phyloP scores from a whole-genome alignment of 1,284 basidiomycete genomes.

The Peniophora sp. region DNA sequence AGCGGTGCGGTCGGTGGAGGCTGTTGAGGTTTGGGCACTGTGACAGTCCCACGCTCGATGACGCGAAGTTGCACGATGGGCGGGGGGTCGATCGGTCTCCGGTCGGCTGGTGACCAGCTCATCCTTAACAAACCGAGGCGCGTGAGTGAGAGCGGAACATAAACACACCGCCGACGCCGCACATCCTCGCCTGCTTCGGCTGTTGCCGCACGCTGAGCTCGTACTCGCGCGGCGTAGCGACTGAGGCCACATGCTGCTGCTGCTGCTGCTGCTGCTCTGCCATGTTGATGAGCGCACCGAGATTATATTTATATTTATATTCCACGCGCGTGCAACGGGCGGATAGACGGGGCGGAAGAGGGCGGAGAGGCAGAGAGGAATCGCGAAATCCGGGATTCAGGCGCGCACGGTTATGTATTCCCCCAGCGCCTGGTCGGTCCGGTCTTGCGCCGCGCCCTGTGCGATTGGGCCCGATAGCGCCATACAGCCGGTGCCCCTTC shows the following conservation, averaged over 20 bases:
- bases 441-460: too few relatives aligned
- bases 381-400: too few relatives aligned
- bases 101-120: slow-evolving; percentile 54
- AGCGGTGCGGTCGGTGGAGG: neutral
- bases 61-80: slow-evolving; percentile 94
- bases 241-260: neutral
- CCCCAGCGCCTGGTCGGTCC: too few relatives aligned
- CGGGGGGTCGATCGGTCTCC: slow-evolving; percentile 91
- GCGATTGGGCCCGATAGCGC: too few relatives aligned
- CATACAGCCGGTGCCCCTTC: neutral
- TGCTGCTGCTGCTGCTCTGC: too few relatives aligned
- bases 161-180: slow-evolving; percentile 76
- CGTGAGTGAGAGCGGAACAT: slow-evolving; percentile 4
- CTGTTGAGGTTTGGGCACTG: slow-evolving; percentile 9
- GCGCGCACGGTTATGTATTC: too few relatives aligned
- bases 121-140: too few relatives aligned
- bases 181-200: slow-evolving; percentile 89
- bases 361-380: too few relatives aligned
- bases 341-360: too few relatives aligned
- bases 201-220: slow-evolving; percentile 81
- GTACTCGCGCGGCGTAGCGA: slow-evolving; percentile 55
- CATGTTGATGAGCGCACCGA: too few relatives aligned
- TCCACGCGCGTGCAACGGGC: too few relatives aligned
- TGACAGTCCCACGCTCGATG: slow-evolving; percentile 48
- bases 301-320: too few relatives aligned